These are phyloP conservation scores for Lagenaria siceraria DNA, from an alignment of 306 rosid genomes.

Conservation along the genomic window DNA sequence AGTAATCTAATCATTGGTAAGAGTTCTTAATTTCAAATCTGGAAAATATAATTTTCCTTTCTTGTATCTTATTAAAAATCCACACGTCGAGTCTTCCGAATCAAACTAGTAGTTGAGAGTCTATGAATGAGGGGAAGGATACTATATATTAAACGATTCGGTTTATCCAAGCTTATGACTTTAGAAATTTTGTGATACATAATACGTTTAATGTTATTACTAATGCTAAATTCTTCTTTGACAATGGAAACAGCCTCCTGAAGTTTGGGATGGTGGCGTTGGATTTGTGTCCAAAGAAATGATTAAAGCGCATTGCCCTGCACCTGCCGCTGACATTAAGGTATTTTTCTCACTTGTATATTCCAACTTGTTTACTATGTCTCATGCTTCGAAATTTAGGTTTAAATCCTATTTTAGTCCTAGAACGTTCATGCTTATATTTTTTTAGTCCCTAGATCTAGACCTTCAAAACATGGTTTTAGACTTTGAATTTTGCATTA, in stretches of 20 bases:
- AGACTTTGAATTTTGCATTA: not conserved
- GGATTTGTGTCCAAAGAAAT: slow-evolving; percentile 86
- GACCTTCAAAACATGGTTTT: not conserved
- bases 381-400: not conserved
- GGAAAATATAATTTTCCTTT: not conserved
- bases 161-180: not conserved
- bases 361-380: not conserved
- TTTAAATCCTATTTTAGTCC: not conserved
- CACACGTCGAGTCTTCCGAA: not conserved
- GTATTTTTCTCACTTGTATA: slow-evolving; percentile 23
- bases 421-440: not conserved
- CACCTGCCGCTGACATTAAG: slow-evolving; percentile 64
- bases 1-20: not conserved
- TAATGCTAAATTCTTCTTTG: not conserved
- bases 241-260: slow-evolving; percentile 57
- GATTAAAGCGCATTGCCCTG: slow-evolving; percentile 75
- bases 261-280: slow-evolving; percentile 76
- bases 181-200: not conserved
- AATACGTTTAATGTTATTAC: not conserved
- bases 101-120: not conserved
- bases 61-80: not conserved
- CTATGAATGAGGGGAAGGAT: not conserved
- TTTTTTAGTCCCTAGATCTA: not conserved
- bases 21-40: not conserved
- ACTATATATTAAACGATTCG: not conserved